These are phyloP conservation scores for Telfairia occidentalis DNA, from an alignment of 331 rosid genomes.

Conservation along the genomic window DNA sequence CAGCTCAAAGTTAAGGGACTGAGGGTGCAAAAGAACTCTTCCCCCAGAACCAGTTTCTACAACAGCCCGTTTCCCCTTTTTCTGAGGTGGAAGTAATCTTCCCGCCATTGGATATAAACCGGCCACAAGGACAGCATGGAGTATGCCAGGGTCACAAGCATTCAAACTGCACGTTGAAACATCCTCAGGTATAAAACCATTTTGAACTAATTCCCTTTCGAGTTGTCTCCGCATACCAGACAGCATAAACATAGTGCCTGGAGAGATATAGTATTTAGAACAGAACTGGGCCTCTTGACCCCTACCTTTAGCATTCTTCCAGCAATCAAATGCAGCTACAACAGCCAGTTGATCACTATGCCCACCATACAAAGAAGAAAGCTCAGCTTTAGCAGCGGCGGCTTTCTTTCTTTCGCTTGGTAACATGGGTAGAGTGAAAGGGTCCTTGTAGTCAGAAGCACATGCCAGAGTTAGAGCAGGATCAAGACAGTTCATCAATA, in stretches of 20 bases:
- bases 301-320: conserved; percentile 54
- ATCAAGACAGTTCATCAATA: conserved; percentile 84
- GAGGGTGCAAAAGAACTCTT: conserved; percentile 53
- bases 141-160: conserved; percentile 57
- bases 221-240: conserved; percentile 75
- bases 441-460: conserved; percentile 73
- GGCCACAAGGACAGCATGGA: conserved; percentile 68
- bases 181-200: conserved; percentile 48
- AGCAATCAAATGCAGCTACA: conserved; percentile 74
- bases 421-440: conserved; percentile 70
- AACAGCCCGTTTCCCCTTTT: conserved; percentile 17
- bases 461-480: conserved; percentile 93
- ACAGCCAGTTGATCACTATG: conserved; percentile 80
- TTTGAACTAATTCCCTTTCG: conserved; percentile 48
- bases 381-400: conserved; percentile 47
- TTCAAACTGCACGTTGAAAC: conserved; percentile 45
- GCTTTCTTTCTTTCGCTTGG: conserved; percentile 49
- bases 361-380: conserved; percentile 72
- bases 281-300: conserved; percentile 51
- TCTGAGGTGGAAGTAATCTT: conserved; percentile 29
- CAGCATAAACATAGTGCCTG: conserved; percentile 55
- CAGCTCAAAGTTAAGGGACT: conserved; percentile 36
- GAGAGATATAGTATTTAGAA: conserved; percentile 47
- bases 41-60: conserved; percentile 48
- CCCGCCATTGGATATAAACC: conserved; percentile 94